Evolutionary conservation across 805 yeast species (phyloP).

Genomic region (Metschnikowia anglica): DNA sequence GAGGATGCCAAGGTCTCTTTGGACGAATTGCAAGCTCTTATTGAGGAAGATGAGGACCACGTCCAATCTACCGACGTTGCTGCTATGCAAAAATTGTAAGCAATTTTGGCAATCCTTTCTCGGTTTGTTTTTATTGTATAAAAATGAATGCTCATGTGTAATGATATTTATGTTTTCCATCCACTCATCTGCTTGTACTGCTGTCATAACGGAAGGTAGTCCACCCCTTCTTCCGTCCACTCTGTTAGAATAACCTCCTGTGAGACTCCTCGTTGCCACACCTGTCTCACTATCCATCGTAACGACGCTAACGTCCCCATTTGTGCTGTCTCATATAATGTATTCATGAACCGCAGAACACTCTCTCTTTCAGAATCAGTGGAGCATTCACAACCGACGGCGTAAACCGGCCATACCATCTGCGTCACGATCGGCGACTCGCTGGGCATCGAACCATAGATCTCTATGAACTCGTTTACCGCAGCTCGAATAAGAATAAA

Average conservation of each 20-base stretch:
- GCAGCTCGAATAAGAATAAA: slow-evolving; percentile 28
- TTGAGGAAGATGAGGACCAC: slow-evolving; percentile 96
- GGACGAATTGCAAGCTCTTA: slow-evolving; percentile 76
- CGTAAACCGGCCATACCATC: slow-evolving; percentile 64
- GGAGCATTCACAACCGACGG: slow-evolving; percentile 46
- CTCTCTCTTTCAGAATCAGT: slow-evolving; percentile 30
- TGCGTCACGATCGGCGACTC: slow-evolving; percentile 52
- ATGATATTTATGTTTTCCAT: slow-evolving; percentile 1
- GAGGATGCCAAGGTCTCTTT: slow-evolving; percentile 96
- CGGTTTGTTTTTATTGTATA: slow-evolving; percentile 25
- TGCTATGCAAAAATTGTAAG: slow-evolving; percentile 96
- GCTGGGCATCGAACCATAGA: slow-evolving; percentile 46
- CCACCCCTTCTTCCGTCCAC: slow-evolving; percentile 51
- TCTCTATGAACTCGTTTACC: slow-evolving; percentile 47
- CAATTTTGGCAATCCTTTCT: slow-evolving; percentile 4
- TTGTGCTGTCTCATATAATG: slow-evolving; percentile 46
- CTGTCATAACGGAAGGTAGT: slow-evolving; percentile 44
- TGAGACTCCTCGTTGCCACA: slow-evolving; percentile 46
- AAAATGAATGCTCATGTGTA: slow-evolving; percentile 19
- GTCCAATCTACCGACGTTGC: slow-evolving; percentile 98
- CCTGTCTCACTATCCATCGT: slow-evolving; percentile 41
- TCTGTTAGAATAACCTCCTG: slow-evolving; percentile 44
- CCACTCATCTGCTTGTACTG: not conserved
- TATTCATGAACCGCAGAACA: slow-evolving; percentile 37
- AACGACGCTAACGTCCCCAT: slow-evolving; percentile 54